Conservation (phyloP, 2,329 filamentous ascomycete species). For the Aureobasidium sp. region DNA sequence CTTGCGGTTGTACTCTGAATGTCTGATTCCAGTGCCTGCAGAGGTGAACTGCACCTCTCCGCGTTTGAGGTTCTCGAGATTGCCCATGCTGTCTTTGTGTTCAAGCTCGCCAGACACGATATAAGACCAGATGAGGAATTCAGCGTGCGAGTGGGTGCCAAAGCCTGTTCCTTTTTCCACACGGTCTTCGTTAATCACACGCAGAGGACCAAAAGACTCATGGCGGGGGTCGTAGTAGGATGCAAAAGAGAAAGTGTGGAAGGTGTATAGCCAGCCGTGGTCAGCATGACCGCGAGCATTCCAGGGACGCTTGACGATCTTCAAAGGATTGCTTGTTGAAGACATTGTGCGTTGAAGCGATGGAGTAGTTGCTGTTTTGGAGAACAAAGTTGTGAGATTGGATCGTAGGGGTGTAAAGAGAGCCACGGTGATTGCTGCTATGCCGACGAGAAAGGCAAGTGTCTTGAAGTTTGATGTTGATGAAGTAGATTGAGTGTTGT, state of each 20-base stretch:
- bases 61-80: constrained; percentile 60
- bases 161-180: constrained; percentile 69
- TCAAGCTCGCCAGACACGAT: constrained; percentile 80
- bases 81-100: constrained; percentile 78
- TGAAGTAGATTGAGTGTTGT: constrained; percentile 10
- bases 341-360: constrained; percentile 19
- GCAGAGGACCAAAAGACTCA: constrained; percentile 65
- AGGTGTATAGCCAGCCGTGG: constrained; percentile 82
- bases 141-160: constrained; percentile 75
- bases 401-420: constrained; percentile 35
- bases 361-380: constrained; percentile 21
- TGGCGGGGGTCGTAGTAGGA: constrained; percentile 60
- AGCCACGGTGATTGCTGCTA: constrained; percentile 41
- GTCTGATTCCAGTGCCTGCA: constrained; percentile 72
- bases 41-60: constrained; percentile 88
- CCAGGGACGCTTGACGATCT: constrained; percentile 69
- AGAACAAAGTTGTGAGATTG: constrained; percentile 29
- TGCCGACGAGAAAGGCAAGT: constrained; percentile 25
- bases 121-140: constrained; percentile 88
- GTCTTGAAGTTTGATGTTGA: constrained; percentile 21
- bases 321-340: constrained; percentile 28
- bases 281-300: constrained; percentile 66
- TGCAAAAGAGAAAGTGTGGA: constrained; percentile 81
- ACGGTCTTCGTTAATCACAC: constrained; percentile 84
- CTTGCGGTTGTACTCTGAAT: constrained; percentile 78